phyloP scores from a whole-genome alignment of 1,284 basidiomycete species.

The Inonotus obliquus region DNA sequence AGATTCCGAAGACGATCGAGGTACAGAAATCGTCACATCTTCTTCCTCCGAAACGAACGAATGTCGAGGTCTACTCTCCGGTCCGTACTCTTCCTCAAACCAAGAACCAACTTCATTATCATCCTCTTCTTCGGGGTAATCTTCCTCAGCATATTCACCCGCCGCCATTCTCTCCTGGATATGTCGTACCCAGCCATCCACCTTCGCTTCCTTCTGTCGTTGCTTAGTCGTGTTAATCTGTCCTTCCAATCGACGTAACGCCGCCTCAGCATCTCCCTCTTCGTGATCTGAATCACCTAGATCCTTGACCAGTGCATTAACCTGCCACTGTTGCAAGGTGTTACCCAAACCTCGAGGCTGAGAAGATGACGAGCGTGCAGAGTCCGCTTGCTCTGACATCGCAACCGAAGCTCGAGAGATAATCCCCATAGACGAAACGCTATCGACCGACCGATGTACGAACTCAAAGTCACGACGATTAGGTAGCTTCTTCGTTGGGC shows the following conservation, averaged over 20 bases:
- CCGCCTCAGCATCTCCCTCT: conserved; percentile 73
- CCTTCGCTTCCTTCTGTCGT: conserved; percentile 66
- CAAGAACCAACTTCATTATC: conserved; percentile 34
- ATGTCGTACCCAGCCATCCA: conserved; percentile 75
- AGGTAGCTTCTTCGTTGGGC: conserved; percentile 54
- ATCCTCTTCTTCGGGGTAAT: conserved; percentile 43
- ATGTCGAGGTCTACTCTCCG: conserved; percentile 7
- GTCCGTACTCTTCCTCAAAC: conserved; percentile 33
- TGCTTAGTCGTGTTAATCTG: conserved; percentile 71
- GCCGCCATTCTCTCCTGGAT: conserved; percentile 60
- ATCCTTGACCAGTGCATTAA: conserved; percentile 73
- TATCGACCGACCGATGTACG: conserved; percentile 58
- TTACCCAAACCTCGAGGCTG: conserved; percentile 38
- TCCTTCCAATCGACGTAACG: conserved; percentile 73
- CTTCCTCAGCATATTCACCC: conserved; percentile 56
- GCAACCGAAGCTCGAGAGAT: conserved; percentile 51
- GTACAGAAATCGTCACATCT: conserved; percentile 21
- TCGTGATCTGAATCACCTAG: conserved; percentile 69
- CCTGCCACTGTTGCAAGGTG: conserved; percentile 71
- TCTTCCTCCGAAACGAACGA: conserved; percentile 3
- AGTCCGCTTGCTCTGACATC: conserved; percentile 33
- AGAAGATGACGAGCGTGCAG: conserved; percentile 42
- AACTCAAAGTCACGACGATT: conserved; percentile 75
- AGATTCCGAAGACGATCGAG: conserved; percentile 11
- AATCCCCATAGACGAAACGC: conserved; percentile 73